Conservation (phyloP, 2,329 filamentous ascomycete genomes). For the Penicillium sp. region DNA sequence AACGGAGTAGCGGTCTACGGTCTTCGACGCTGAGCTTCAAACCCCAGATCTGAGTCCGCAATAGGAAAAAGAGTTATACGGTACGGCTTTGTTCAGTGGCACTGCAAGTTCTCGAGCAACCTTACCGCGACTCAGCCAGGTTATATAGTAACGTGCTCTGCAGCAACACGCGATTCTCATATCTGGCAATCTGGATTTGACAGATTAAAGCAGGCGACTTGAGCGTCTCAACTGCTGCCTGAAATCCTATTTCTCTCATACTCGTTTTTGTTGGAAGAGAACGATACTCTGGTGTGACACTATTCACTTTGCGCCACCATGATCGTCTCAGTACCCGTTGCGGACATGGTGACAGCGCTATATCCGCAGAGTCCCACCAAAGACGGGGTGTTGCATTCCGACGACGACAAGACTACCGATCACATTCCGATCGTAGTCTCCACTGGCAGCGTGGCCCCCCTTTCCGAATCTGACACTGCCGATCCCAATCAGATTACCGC, state of each 20-base stretch:
- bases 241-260: not conserved
- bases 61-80: slow-evolving; percentile 22
- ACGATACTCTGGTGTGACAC: not conserved
- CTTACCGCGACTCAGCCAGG: not conserved
- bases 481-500: slow-evolving; percentile 12
- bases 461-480: slow-evolving; percentile 10
- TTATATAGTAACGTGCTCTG: slow-evolving; percentile 23
- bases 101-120: slow-evolving; percentile 1
- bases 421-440: not conserved
- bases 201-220: not conserved
- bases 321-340: slow-evolving; percentile 18
- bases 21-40: slow-evolving; percentile 15
- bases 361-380: slow-evolving; percentile 8
- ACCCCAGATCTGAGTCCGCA: slow-evolving; percentile 21
- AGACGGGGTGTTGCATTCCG: slow-evolving; percentile 4
- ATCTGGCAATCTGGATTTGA: not conserved
- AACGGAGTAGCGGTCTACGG: slow-evolving; percentile 6
- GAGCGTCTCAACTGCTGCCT: not conserved
- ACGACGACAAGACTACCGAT: slow-evolving; percentile 1
- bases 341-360: slow-evolving; percentile 9
- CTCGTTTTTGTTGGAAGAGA: not conserved
- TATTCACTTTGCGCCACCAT: slow-evolving; percentile 16
- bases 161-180: not conserved
- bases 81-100: not conserved
- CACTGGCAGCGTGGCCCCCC: not conserved